Evolutionary conservation across 176 grass and related monocot genomes (phyloP).

Genomic region (Cymbopogon citratus): DNA sequence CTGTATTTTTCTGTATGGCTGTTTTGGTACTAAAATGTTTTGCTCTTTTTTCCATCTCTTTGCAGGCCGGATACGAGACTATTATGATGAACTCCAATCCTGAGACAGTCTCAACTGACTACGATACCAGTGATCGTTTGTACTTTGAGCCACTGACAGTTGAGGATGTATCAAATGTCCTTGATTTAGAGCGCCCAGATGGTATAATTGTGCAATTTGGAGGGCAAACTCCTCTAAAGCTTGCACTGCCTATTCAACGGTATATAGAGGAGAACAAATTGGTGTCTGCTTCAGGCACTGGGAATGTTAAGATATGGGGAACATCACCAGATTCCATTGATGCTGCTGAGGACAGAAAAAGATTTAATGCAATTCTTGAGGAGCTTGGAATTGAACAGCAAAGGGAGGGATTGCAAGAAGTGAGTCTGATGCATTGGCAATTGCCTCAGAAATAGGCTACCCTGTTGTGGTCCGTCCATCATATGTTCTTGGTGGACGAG

Average conservation of each 20-base stretch:
- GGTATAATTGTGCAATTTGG: slow-evolving; percentile 98
- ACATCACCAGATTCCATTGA: slow-evolving; percentile 98
- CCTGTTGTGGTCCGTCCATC: slow-evolving; percentile 96
- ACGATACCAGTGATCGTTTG: slow-evolving; percentile 86
- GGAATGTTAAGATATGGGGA: slow-evolving; percentile 84
- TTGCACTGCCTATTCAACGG: slow-evolving; percentile 73
- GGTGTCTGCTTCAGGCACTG: slow-evolving; percentile 50
- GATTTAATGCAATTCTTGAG: slow-evolving; percentile 92
- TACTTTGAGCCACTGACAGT: slow-evolving; percentile 95
- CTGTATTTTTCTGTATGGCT: not conserved
- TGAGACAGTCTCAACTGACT: slow-evolving; percentile 99
- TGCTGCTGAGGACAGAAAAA: slow-evolving; percentile 90
- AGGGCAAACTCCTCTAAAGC: slow-evolving; percentile 95
- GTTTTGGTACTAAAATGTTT: not conserved
- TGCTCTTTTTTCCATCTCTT: not conserved
- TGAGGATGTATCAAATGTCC: slow-evolving; percentile 90
- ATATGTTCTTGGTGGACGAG: slow-evolving; percentile 94
- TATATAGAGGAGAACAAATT: slow-evolving; percentile 69
- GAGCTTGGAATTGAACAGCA: slow-evolving; percentile 85
- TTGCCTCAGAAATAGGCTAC: slow-evolving; percentile 81
- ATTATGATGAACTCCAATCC: slow-evolving; percentile 99
- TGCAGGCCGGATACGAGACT: slow-evolving; percentile 78
- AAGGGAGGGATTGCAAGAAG: slow-evolving; percentile 96
- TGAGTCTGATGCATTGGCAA: slow-evolving; percentile 77
- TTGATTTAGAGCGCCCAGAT: slow-evolving; percentile 86